A percentile compares a stretch with the other conserved stretches of the same genome.
These are phyloP conservation scores for Tetrapyrgos nigripes DNA, from an alignment of 1,284 basidiomycete species.

Conservation along the genomic window DNA sequence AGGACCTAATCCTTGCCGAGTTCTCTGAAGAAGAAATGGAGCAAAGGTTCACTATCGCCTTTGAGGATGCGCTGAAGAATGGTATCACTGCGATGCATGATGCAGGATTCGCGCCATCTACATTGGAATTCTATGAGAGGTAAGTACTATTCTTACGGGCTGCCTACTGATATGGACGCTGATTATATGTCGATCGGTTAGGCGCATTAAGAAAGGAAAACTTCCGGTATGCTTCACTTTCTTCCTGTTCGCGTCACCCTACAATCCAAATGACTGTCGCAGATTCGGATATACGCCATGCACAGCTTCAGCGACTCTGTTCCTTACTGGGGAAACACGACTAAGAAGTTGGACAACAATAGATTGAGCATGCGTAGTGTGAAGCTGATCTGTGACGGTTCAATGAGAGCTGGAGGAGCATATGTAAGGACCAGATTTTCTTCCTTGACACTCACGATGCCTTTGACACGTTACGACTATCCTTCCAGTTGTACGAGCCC, in stretches of 20 bases:
- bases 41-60: conserved; percentile 2
- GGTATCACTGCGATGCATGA: conserved; percentile 16
- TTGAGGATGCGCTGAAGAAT: conserved; percentile 15
- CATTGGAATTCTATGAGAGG: conserved; percentile 13
- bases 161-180: conserved; percentile 7
- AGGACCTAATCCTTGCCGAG: conserved; percentile 1
- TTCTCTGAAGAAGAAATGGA: conserved; percentile 8
- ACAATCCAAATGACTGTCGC: background rate
- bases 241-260: no score
- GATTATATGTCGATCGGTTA: background rate
- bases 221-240: conserved; percentile 5
- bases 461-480: background rate
- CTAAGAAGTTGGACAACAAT: background rate
- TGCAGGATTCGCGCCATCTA: conserved; percentile 12
- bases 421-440: conserved; percentile 48
- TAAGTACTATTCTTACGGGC: background rate
- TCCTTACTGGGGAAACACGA: conserved; percentile 14
- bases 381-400: conserved; percentile 15
- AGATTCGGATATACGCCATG: conserved; percentile 18
- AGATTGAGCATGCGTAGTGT: conserved; percentile 14
- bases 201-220: background rate
- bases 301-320: conserved; percentile 7
- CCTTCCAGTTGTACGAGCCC: conserved; percentile 10
- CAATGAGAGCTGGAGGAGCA: conserved; percentile 9
- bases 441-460: background rate